These are phyloP conservation scores for Aspergillus costaricaensis DNA, from an alignment of 2,329 filamentous ascomycete species.

Conservation along the genomic window DNA sequence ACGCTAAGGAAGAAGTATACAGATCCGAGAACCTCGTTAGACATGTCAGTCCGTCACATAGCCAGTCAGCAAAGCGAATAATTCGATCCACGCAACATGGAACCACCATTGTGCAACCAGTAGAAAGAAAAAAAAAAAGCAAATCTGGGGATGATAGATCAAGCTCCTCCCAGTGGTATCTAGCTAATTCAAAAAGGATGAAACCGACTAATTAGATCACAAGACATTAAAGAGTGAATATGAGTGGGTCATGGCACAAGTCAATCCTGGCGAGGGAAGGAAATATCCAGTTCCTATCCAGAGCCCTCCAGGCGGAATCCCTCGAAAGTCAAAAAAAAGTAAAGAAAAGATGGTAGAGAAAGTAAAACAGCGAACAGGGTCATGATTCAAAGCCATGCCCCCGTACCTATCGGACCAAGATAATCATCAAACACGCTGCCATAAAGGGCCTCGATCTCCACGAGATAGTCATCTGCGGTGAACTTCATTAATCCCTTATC, in stretches of 20 bases:
- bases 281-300: slow-evolving; percentile 26
- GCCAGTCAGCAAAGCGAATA: neutral
- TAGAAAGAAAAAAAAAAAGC: slow-evolving; percentile 9
- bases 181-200: slow-evolving; percentile 18
- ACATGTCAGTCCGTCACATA: neutral
- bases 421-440: slow-evolving; percentile 59
- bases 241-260: slow-evolving; percentile 33
- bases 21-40: slow-evolving; percentile 4
- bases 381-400: slow-evolving; percentile 43
- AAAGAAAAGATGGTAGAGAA: slow-evolving; percentile 24
- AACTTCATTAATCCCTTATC: slow-evolving; percentile 72
- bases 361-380: slow-evolving; percentile 5
- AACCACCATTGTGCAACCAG: slow-evolving; percentile 9
- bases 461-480: slow-evolving; percentile 78
- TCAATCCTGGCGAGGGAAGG: slow-evolving; percentile 11
- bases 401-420: slow-evolving; percentile 35
- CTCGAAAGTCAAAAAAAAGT: neutral
- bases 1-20: slow-evolving; percentile 1
- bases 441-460: slow-evolving; percentile 73
- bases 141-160: slow-evolving; percentile 13
- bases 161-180: slow-evolving; percentile 27
- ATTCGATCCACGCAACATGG: neutral
- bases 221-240: slow-evolving; percentile 28
- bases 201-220: slow-evolving; percentile 10
- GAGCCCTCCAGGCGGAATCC: neutral